Evolutionary conservation across 164 flowering plant genomes (phyloP), one percentile per base, ranked within the genome.

Genomic region (Cinnamomum micranthum): DNA sequence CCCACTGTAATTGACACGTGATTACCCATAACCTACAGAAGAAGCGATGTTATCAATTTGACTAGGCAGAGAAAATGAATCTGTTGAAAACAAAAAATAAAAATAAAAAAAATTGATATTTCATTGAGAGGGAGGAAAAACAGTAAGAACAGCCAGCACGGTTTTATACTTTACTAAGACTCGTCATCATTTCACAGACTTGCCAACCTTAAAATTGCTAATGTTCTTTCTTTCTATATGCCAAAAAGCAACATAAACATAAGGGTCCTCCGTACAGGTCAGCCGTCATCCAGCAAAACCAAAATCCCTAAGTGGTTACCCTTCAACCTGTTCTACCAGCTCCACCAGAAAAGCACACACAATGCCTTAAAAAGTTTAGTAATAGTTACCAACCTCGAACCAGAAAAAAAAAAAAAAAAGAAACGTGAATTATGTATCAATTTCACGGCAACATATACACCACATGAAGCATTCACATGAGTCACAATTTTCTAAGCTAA

Each of bases 1-100:
- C 99, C 98, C 15, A 96, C 85, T 23, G 99, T 91, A 68, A 92
- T 79, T 10, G 90, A 98, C 51, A 94, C 95, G 85, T 96, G 97
- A 81, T 96, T 95, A 71, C 99, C 99, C 94, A 96, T 90, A 67
- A 94, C 95, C 98, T 96, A 87, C 78, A 76, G 63, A 72, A 23
- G 28, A 1, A 31, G 17, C 20, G 7, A 55, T 15, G n/a, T 14
- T 5, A 55, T 55, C 60, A 55, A 55, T 17, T 55, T 55, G 20
- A 55, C n/a, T 14, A 1, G 15, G 15, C 5, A 25, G n/a, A 71
- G 41, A 12, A 14, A 52, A 31, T 12, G 52, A 0, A 41, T 19
- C 22, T 6, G 51, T 28, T 69, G 11, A 19, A 33, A 31, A 17
- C 50, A 1, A 31, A 69, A 31, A n/a, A n/a, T n/a, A n/a, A n/a